Evolutionary conservation across 768 basidiomycete species (phyloP).

Genomic region (Russula dissimulans): DNA sequence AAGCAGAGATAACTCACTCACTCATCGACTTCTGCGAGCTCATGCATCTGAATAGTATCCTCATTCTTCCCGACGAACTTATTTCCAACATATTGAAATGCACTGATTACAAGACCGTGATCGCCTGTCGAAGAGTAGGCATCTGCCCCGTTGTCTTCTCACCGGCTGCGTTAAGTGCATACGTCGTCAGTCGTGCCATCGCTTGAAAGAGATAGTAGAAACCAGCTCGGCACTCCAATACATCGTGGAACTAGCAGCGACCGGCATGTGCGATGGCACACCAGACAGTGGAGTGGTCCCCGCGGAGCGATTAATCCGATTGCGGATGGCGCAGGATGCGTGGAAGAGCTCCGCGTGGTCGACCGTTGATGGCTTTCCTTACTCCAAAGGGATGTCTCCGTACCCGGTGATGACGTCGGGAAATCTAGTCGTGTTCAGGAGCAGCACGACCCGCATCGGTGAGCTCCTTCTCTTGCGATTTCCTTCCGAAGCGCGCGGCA

Average conservation of each 20-base stretch:
- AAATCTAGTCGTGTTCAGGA: neutral
- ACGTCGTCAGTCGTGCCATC: neutral
- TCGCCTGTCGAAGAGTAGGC: conserved; percentile 4
- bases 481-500: conserved; percentile 1
- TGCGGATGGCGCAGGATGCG: neutral
- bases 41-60: neutral
- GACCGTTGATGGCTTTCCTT: neutral
- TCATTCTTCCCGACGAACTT: neutral
- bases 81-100: neutral
- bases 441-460: neutral
- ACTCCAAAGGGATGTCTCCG: neutral
- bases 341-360: conserved; percentile 1
- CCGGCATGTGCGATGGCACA: conserved; percentile 1
- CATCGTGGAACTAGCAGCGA: neutral
- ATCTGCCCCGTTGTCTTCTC: neutral
- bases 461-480: neutral
- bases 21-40: too few relatives aligned
- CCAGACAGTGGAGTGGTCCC: neutral
- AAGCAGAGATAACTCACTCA: too few relatives aligned
- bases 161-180: neutral
- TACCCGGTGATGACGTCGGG: neutral
- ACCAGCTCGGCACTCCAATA: neutral
- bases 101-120: conserved; percentile 1
- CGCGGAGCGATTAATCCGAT: neutral
- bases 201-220: neutral